Base-by-base conservation (phyloP, 2,329 filamentous ascomycete species). In the Claviceps spartinae region DNA sequence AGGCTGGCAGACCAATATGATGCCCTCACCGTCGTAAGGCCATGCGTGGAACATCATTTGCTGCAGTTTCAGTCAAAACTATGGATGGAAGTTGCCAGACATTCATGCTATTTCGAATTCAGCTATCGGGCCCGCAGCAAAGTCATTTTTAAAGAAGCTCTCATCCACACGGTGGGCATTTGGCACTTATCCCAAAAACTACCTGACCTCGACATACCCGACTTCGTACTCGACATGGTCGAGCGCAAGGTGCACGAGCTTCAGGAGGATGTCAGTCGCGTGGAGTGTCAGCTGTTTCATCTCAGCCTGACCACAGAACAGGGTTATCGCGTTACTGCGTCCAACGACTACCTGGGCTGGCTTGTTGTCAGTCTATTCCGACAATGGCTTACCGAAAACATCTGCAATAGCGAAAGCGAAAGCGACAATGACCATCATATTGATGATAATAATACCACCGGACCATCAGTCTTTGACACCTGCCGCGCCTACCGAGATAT, bases 71-170 rank as follows among this genome's bases (percentile, higher is more conserved):
- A 93, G 61, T 86, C 85, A 22, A 80, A 88, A 1, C 76, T 97
- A 2, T 96, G 90, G 85, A 95, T 93, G 67, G 91, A 96, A 68
- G 94, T 96, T 56, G 89, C 90, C 50, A 96, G 95, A 68, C 96
- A 96, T 63, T 90, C 91, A 13, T 87, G 93, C 47, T 89, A 83
- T 63, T 78, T 96, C 47, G 90, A 90, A 53, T 78, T 97, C 1
- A 90, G 89, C 40, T 95, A 89, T 61, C 76, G 95, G 43, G 85
- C 89, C 8, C 82, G 87, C 45, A 90, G 84, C 61, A 85, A 86
- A 58, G 83, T 90, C 58, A 89, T 90, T 49, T 90, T 89, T 61
- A 81, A 86, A 57, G 86, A 97, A 70, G 88, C 90, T 0, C 75
- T 97, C 48, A 87, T 95, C 50, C 91, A 97, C 62, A 88, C 96